These are phyloP conservation scores for Cystobasidiaceae sp. DNA, from an alignment of 1,284 basidiomycete species.

Conservation along the genomic window DNA sequence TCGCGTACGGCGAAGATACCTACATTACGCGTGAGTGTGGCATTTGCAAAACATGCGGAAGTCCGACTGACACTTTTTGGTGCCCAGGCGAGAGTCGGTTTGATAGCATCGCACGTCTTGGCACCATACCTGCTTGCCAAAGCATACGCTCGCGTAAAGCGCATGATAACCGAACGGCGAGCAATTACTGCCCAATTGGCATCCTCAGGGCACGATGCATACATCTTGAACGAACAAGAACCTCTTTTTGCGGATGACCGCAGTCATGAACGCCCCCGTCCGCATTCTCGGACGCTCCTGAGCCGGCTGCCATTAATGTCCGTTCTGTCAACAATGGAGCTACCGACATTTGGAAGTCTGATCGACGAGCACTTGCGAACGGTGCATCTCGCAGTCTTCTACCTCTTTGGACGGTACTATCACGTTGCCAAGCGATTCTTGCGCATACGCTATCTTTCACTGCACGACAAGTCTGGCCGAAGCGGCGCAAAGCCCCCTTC, in stretches of 20 bases:
- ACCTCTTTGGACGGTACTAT: slow-evolving; percentile 48
- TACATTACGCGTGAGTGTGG: slow-evolving; percentile 38
- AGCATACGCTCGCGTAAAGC: slow-evolving; percentile 19
- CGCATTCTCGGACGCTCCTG: neutral
- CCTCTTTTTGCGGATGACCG: slow-evolving; percentile 16
- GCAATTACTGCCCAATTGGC: neutral
- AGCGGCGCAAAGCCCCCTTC: slow-evolving; percentile 42
- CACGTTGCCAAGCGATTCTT: slow-evolving; percentile 45
- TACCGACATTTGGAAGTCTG: slow-evolving; percentile 44
- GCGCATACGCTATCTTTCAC: slow-evolving; percentile 44
- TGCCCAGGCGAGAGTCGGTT: too few relatives aligned
- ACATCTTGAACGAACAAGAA: slow-evolving; percentile 20
- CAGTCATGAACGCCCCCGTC: neutral
- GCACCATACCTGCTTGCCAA: slow-evolving; percentile 44
- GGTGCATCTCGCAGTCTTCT: slow-evolving; percentile 49
- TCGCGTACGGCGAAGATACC: slow-evolving; percentile 41
- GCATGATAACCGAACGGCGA: slow-evolving; percentile 4
- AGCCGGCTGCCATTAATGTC: slow-evolving; percentile 10
- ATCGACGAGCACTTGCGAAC: slow-evolving; percentile 44
- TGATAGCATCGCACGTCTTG: too few relatives aligned
- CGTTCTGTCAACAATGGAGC: slow-evolving; percentile 20
- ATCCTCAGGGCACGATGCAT: neutral
- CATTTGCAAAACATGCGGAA: too few relatives aligned
- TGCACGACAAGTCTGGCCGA: slow-evolving; percentile 30
- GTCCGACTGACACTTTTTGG: too few relatives aligned